Conservation (phyloP, 192 early-diverging fungal genomes). For the Linnemannia exigua region DNA sequence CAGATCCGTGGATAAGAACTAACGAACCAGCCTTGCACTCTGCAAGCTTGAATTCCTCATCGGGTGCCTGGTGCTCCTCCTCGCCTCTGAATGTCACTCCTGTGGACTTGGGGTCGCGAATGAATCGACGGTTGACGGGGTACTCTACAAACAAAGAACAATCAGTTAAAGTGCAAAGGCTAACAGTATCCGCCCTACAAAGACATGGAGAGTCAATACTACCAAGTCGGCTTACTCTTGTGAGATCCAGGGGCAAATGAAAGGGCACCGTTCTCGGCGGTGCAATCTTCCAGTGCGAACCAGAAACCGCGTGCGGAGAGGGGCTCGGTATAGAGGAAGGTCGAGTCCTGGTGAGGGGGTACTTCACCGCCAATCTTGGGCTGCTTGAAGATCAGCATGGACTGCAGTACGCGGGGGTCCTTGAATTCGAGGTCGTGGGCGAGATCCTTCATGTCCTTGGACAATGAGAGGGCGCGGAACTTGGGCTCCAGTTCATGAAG, state of each 20-base stretch:
- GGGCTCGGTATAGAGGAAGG: constrained; percentile 92
- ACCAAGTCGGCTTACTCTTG: too few species aligned
- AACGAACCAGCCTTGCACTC: constrained; percentile 78
- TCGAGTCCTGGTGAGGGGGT: constrained; percentile 91
- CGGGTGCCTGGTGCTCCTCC: constrained; percentile 57
- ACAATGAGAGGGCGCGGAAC: constrained; percentile 78
- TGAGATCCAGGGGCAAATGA: constrained; percentile 89
- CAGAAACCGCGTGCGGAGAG: constrained; percentile 88
- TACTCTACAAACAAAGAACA: constrained; percentile 53
- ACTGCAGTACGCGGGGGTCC: constrained; percentile 86
- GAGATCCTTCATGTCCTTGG: constrained; percentile 64
- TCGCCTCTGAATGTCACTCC: constrained; percentile 74
- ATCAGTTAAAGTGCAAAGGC: too few species aligned
- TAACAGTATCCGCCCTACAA: too few species aligned
- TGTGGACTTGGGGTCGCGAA: constrained; percentile 64
- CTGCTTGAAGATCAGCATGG: constrained; percentile 93
- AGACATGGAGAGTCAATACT: background rate
- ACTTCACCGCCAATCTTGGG: constrained; percentile 77
- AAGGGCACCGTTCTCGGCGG: constrained; percentile 87
- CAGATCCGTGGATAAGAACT: constrained; percentile 92
- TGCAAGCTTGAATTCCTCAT: constrained; percentile 66
- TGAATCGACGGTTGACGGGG: constrained; percentile 74
- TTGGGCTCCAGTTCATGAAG: constrained; percentile 86
- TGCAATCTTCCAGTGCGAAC: constrained; percentile 96
- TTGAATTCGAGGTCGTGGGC: constrained; percentile 73